Conservation (phyloP, 805 yeast species). For the Ogataea methanolica region DNA sequence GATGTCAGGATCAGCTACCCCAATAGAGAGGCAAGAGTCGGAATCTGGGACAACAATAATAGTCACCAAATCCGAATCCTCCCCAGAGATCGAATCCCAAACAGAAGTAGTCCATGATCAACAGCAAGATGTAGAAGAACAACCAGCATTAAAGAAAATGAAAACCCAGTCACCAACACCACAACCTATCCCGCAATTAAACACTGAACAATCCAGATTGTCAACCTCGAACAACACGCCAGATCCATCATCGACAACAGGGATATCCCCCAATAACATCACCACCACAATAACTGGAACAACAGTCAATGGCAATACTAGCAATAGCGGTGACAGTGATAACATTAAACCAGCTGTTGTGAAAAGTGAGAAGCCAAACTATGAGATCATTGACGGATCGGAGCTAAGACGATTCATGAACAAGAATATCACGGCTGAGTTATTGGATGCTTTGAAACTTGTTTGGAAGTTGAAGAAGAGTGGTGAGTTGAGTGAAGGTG, state of each 20-base stretch:
- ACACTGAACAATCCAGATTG: not conserved
- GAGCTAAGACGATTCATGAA: constrained; percentile 47
- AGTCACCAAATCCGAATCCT: too few species aligned
- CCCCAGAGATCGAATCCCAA: not conserved
- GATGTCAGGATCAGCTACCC: too few species aligned
- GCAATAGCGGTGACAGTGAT: too few species aligned
- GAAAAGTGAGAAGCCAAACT: constrained; percentile 15
- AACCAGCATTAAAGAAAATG: constrained; percentile 7
- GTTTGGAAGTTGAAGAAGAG: constrained; percentile 20
- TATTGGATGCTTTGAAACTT: constrained; percentile 38
- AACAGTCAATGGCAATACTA: too few species aligned
- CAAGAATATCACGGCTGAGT: constrained; percentile 39
- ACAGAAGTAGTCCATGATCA: not conserved
- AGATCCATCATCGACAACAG: not conserved
- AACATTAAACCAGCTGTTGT: constrained; percentile 4
- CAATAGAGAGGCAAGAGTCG: too few species aligned
- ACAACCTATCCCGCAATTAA: constrained; percentile 4
- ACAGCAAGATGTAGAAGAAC: not conserved
- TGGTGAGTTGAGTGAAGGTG: constrained; percentile 8
- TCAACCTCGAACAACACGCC: not conserved
- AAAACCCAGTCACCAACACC: constrained; percentile 14
- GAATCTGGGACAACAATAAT: too few species aligned
- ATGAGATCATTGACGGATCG: constrained; percentile 51
- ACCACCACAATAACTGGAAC: constrained; percentile 18
- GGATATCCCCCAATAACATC: constrained; percentile 16